These are phyloP conservation scores for Curvularia spicifera DNA, from an alignment of 2,329 filamentous ascomycete species.

Conservation along the genomic window DNA sequence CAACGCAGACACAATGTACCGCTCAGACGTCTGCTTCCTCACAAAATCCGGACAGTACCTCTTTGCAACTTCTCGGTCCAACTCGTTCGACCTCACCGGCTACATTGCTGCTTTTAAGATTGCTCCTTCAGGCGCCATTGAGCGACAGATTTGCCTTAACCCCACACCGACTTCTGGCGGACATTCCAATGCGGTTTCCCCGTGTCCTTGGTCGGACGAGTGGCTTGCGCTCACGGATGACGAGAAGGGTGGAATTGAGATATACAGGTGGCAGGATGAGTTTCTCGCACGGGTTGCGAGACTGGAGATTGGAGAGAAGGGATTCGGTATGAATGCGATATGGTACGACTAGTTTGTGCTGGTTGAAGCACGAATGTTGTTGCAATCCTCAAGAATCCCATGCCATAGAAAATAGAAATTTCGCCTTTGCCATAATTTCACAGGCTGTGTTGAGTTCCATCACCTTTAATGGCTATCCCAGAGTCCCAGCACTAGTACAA, in stretches of 20 bases:
- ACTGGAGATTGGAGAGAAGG: slow-evolving; percentile 80
- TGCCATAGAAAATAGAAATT: not conserved
- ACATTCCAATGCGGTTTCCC: slow-evolving; percentile 86
- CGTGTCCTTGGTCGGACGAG: slow-evolving; percentile 83
- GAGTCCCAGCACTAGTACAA: not conserved
- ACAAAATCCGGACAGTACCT: slow-evolving; percentile 74
- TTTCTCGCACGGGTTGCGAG: slow-evolving; percentile 78
- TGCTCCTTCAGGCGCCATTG: slow-evolving; percentile 70
- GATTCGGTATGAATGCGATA: slow-evolving; percentile 95
- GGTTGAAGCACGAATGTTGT: not conserved
- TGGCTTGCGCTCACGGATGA: slow-evolving; percentile 92
- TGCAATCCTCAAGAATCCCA: not conserved
- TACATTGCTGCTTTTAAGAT: slow-evolving; percentile 84
- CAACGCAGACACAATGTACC: slow-evolving; percentile 69
- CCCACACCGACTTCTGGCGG: slow-evolving; percentile 87
- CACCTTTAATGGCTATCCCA: not conserved
- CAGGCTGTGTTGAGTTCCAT: not conserved
- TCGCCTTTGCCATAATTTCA: not conserved
- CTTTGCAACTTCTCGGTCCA: slow-evolving; percentile 83
- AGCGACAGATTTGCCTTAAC: slow-evolving; percentile 79
- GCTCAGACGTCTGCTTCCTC: slow-evolving; percentile 81
- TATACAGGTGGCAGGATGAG: slow-evolving; percentile 86
- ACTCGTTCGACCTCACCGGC: slow-evolving; percentile 75
- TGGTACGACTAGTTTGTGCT: slow-evolving; percentile 75
- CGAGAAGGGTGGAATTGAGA: slow-evolving; percentile 84